Evolutionary conservation across 2,329 filamentous ascomycete genomes (phyloP).

Genomic region (Pseudogymnoascus sp.): DNA sequence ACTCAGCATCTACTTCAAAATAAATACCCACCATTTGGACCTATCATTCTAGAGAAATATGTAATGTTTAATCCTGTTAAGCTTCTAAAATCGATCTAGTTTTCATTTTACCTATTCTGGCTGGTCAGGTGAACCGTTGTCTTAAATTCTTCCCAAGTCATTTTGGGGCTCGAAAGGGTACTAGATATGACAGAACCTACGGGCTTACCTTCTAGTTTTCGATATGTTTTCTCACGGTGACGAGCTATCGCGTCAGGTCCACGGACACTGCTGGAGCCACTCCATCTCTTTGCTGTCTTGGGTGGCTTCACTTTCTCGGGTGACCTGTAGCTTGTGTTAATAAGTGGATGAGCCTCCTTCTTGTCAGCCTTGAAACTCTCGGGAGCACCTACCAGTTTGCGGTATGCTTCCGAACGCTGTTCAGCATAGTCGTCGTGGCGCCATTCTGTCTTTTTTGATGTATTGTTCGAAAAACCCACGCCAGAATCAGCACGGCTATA

Average conservation of each 20-base stretch:
- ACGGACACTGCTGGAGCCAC: neutral
- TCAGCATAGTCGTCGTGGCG: neutral
- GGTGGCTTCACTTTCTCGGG: neutral
- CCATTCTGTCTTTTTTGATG: neutral
- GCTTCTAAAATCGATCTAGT: neutral
- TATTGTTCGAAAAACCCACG: neutral
- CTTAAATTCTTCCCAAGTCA: neutral
- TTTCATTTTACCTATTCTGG: neutral
- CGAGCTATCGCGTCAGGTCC: neutral
- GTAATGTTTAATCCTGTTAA: neutral
- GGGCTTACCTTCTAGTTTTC: neutral
- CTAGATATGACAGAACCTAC: neutral
- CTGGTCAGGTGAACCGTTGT: neutral
- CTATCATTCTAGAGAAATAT: neutral
- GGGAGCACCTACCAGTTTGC: constrained; percentile 7
- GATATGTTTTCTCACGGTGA: neutral
- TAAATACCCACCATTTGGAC: neutral
- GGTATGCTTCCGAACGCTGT: constrained; percentile 9
- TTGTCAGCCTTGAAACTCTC: neutral
- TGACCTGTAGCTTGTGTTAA: neutral
- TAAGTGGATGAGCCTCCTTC: neutral
- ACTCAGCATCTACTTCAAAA: neutral
- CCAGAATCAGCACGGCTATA: neutral
- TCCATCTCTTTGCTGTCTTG: neutral
- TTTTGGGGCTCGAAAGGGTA: neutral